Evolutionary conservation across 2,329 filamentous ascomycete genomes (phyloP).

Genomic region (Talaromyces sp.): DNA sequence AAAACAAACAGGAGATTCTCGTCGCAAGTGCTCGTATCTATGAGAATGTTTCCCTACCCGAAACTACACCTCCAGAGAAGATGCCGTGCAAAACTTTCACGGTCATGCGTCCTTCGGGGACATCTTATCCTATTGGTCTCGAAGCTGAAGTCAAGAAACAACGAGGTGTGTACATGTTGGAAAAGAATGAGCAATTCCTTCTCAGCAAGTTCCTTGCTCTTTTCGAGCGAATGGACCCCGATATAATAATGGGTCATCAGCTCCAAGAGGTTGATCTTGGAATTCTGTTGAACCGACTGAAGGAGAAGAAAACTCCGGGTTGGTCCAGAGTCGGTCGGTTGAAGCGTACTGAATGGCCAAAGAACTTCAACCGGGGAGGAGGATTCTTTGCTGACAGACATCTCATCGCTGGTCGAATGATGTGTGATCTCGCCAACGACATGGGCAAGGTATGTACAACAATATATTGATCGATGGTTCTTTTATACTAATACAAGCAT

Average conservation of each 20-base stretch:
- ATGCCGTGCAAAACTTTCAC: conserved; percentile 90
- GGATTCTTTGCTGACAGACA: conserved; percentile 93
- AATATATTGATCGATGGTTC: background rate
- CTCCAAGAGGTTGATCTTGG: conserved; percentile 98
- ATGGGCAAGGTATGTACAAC: conserved; percentile 68
- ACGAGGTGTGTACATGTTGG: conserved; percentile 73
- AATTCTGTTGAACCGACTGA: conserved; percentile 78
- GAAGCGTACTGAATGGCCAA: conserved; percentile 80
- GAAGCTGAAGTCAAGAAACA: conserved; percentile 73
- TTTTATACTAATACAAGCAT: conserved; percentile 26
- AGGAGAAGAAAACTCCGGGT: conserved; percentile 85
- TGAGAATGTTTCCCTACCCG: conserved; percentile 80
- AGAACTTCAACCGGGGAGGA: conserved; percentile 78
- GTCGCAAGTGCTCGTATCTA: conserved; percentile 90
- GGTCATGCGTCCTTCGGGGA: conserved; percentile 75
- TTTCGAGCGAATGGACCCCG: conserved; percentile 82
- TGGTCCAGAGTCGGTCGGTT: conserved; percentile 93
- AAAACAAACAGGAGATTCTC: conserved; percentile 95
- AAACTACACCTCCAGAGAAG: conserved; percentile 85
- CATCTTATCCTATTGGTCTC: conserved; percentile 81
- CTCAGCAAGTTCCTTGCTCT: conserved; percentile 87
- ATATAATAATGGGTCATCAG: conserved; percentile 90
- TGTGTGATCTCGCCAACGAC: conserved; percentile 94
- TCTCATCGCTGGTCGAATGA: conserved; percentile 79
- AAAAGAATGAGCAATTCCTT: conserved; percentile 80